Conservation (phyloP, 1,284 basidiomycete genomes). For the Malassezia restricta region DNA sequence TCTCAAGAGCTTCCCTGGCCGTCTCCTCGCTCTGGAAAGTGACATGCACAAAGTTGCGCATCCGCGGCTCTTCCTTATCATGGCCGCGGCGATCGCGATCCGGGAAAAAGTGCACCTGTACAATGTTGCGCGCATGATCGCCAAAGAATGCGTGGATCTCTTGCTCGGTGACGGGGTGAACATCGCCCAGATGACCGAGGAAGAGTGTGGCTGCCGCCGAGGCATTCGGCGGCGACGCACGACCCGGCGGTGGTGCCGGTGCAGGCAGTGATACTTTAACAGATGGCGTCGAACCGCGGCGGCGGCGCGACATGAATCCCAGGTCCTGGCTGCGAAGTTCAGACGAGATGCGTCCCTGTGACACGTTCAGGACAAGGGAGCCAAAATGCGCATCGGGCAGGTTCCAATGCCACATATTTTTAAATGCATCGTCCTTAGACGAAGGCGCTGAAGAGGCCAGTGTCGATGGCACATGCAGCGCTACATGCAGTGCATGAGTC, state of each 20-base stretch:
- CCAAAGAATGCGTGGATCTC: constrained; percentile 33
- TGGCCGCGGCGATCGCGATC: constrained; percentile 11
- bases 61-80: constrained; percentile 2
- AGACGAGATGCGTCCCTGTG: constrained; percentile 77
- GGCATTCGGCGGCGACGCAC: background rate
- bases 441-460: constrained; percentile 32
- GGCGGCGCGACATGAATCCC: constrained; percentile 83
- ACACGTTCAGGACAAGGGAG: constrained; percentile 70
- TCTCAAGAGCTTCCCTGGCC: constrained; percentile 7
- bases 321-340: constrained; percentile 88
- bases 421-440: constrained; percentile 58
- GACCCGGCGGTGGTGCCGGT: background rate
- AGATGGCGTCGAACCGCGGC: background rate
- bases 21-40: constrained; percentile 1
- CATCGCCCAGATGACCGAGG: constrained; percentile 29
- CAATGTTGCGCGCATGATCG: constrained; percentile 22
- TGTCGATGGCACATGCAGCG: constrained; percentile 58
- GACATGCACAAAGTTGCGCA: constrained; percentile 17
- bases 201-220: constrained; percentile 21
- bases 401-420: constrained; percentile 88
- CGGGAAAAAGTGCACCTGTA: constrained; percentile 23
- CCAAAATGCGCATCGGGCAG: constrained; percentile 84
- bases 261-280: constrained; percentile 9
- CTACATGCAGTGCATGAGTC: constrained; percentile 74
- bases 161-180: constrained; percentile 27